A percentile compares a stretch with the other conserved stretches of the same genome.
These are phyloP conservation scores for Boletales sp. DNA, from an alignment of 768 basidiomycete genomes.

Conservation along the genomic window DNA sequence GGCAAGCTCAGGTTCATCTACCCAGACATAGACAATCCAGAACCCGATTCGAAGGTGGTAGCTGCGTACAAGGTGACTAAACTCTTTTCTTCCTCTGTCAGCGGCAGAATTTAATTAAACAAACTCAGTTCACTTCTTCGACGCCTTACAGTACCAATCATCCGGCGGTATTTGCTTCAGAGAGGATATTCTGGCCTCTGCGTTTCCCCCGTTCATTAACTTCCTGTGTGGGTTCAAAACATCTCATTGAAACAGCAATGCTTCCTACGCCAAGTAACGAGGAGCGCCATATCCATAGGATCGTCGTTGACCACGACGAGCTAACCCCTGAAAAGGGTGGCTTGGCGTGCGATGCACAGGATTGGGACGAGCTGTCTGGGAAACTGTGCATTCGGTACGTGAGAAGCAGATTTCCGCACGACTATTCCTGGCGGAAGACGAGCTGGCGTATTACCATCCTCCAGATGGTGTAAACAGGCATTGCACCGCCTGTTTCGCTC, in stretches of 20 bases:
- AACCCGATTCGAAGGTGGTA: slow-evolving; percentile 11
- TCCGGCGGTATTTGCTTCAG: slow-evolving; percentile 23
- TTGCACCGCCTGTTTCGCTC: neutral
- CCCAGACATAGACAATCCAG: slow-evolving; percentile 20
- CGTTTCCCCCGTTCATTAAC: slow-evolving; percentile 10
- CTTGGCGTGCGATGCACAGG: slow-evolving; percentile 22
- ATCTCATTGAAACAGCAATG: slow-evolving; percentile 20
- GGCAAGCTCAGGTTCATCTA: slow-evolving; percentile 24
- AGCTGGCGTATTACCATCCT: slow-evolving; percentile 21
- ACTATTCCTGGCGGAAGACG: slow-evolving; percentile 22
- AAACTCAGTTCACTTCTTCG: slow-evolving; percentile 17
- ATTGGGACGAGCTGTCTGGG: slow-evolving; percentile 32
- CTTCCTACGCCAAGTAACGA: slow-evolving; percentile 14
- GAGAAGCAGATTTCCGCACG: slow-evolving; percentile 20
- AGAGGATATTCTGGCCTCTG: slow-evolving; percentile 29
- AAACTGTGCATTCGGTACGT: slow-evolving; percentile 25
- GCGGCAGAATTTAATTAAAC: neutral
- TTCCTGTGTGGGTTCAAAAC: slow-evolving; percentile 6
- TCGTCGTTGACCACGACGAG: slow-evolving; percentile 24
- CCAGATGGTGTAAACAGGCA: slow-evolving; percentile 20
- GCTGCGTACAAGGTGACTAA: slow-evolving; percentile 19
- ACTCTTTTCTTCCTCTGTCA: neutral
- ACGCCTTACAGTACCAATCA: slow-evolving; percentile 14
- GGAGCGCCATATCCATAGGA: slow-evolving; percentile 16
- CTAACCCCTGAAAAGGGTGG: slow-evolving; percentile 2